Conservation (phyloP, 164 flowering plant genomes). For the Pachysandra terminalis region DNA sequence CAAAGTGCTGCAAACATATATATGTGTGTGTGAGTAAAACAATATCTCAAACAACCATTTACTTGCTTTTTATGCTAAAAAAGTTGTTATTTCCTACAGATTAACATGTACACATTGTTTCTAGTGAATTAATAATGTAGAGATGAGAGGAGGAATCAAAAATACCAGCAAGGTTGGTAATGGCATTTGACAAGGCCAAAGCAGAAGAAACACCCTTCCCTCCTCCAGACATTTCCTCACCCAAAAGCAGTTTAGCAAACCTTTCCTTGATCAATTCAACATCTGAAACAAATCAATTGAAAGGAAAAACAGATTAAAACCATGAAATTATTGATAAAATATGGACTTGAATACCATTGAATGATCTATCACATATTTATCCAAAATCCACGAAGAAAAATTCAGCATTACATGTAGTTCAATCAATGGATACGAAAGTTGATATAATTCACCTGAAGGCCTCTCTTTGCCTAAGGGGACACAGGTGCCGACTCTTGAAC, state of each 20-base stretch:
- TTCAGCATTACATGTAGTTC: neutral
- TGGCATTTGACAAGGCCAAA: conserved; percentile 90
- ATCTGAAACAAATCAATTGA: conserved; percentile 38
- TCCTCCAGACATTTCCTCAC: conserved; percentile 98
- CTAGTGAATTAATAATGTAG: too few relatives aligned
- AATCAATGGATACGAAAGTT: neutral
- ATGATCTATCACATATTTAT: neutral
- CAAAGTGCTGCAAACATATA: too few relatives aligned
- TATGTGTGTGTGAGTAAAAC: too few relatives aligned
- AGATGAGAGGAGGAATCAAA: too few relatives aligned
- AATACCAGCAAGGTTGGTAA: conserved; percentile 86
- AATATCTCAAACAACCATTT: too few relatives aligned
- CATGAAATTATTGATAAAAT: neutral
- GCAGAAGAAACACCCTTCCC: conserved; percentile 95
- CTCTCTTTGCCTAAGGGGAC: neutral
- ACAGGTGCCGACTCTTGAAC: too few relatives aligned
- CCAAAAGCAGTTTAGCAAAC: conserved; percentile 82
- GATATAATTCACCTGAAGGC: neutral
- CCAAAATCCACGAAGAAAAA: too few relatives aligned
- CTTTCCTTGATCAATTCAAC: conserved; percentile 74
- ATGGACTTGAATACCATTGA: neutral
- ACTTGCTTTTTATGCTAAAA: too few relatives aligned
- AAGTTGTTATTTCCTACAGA: too few relatives aligned
- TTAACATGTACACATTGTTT: too few relatives aligned
- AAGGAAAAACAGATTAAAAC: neutral